Evolutionary conservation across 192 early-diverging fungal genomes (phyloP), one percentile per base, ranked within the genome.

Genomic region (Borealophlyctis nickersoniae): DNA sequence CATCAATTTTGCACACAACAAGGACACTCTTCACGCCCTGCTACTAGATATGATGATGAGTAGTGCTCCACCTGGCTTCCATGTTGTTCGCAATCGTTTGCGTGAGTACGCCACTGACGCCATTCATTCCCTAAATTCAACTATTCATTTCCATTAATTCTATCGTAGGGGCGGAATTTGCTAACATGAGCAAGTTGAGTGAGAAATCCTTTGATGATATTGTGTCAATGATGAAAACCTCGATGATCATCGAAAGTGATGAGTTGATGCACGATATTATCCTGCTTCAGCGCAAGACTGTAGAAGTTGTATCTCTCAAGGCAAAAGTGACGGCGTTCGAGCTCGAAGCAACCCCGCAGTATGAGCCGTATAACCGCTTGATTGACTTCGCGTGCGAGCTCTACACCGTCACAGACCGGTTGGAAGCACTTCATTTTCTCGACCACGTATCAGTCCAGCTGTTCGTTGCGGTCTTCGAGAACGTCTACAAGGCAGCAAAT

Each of bases 261-360:
- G 52, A 56, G 11, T 32, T 64, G 52, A 64, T 64, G 50, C 62
- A 64, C 34, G 62, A 64, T 33, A 58, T 64, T 27, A 64, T 64
- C n/a, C 9, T 64, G 27, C 32, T 26, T 32, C 62, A 58, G 22
- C 50, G 62, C 16, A 5, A 64, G 24, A n/a, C 5, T 1, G 19
- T 11, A 32, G 23, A 35, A 28, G 16, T 56, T 16, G 62, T 58
- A 19, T 14, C 14, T 9, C 19, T 22, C 13, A 36, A 52, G 22
- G 53, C 19, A n/a, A 13, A 14, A 30, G 27, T 19, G 16, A 5
- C 19, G 7, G 1, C 54, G 23, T 29, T 34, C 30, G 49, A 64
- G 62, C 26, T 52, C 7, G 19, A 60, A 9, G 57, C 22, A 22
- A 19, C n/a, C 9, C 52, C 0, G 5, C 30, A n/a, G 28, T 64